phyloP scores from a whole-genome alignment of 1,284 basidiomycete genomes.

The Ustilago bromivora region DNA sequence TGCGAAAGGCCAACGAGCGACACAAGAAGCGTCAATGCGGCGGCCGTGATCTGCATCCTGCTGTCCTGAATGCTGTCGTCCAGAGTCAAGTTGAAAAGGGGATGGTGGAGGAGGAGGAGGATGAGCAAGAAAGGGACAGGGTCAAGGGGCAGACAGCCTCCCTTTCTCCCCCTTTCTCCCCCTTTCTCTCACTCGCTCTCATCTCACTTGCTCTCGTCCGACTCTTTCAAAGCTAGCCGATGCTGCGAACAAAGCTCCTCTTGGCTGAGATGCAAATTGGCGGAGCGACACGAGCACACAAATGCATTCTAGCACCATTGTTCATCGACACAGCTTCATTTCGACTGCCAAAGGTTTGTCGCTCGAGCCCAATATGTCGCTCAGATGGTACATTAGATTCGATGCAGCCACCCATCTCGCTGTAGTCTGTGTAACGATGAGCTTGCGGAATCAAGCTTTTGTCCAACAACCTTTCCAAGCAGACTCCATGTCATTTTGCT shows the following conservation, averaged over 20 bases:
- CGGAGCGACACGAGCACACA: not conserved
- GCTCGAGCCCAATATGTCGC: not conserved
- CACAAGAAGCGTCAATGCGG: conserved; percentile 27
- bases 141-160: conserved; percentile 26
- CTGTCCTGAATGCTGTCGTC: conserved; percentile 1
- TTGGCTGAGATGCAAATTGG: conserved; percentile 8
- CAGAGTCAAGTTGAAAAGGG: not conserved
- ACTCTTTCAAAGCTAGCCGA: not conserved
- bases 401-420: too few relatives aligned
- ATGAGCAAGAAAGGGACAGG: conserved; percentile 2
- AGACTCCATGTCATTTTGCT: conserved; percentile 26
- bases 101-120: conserved; percentile 11
- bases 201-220: not conserved
- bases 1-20: conserved; percentile 31
- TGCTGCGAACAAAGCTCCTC: not conserved
- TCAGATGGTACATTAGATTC: not conserved
- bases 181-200: too few relatives aligned
- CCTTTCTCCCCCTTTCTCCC: not conserved
- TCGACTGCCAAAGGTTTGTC: not conserved
- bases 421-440: not conserved
- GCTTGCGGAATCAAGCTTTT: not conserved
- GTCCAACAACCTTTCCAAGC: not conserved
- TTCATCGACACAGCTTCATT: not conserved
- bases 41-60: conserved; percentile 37
- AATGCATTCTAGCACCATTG: not conserved